Conservation (phyloP, 1,139 yeast genomes). For the Blastobotrys raffinosifermentans region DNA sequence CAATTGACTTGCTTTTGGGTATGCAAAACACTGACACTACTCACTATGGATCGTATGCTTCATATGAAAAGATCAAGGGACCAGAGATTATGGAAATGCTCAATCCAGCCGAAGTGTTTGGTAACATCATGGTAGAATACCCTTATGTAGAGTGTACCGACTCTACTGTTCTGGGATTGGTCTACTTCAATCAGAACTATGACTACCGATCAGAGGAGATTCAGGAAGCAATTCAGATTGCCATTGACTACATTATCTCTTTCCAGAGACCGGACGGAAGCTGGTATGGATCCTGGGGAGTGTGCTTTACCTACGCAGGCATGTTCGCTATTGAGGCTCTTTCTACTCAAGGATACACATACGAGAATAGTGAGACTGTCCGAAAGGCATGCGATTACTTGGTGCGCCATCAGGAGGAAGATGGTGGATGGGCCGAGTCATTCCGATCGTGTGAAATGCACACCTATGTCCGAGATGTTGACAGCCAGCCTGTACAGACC, state of each 20-base stretch:
- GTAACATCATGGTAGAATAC: conserved; percentile 96
- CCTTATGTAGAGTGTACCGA: conserved; percentile 99
- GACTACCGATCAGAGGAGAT: conserved; percentile 64
- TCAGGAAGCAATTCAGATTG: conserved; percentile 59
- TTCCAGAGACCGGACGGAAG: conserved; percentile 79
- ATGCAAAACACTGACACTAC: conserved; percentile 74
- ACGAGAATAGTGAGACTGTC: conserved; percentile 57
- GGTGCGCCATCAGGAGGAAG: conserved; percentile 61
- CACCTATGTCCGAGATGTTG: conserved; percentile 59
- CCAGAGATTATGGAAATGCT: conserved; percentile 67
- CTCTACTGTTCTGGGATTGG: conserved; percentile 83
- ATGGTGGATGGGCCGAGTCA: conserved; percentile 96
- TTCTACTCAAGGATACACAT: conserved; percentile 58
- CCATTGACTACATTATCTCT: conserved; percentile 61
- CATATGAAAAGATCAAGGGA: conserved; percentile 84
- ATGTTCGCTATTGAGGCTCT: conserved; percentile 98
- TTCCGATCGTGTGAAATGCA: conserved; percentile 68
- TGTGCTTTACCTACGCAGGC: conserved; percentile 91
- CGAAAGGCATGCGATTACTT: conserved; percentile 80
- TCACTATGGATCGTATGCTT: conserved; percentile 88
- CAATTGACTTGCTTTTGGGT: conserved; percentile 62
- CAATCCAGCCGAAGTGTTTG: conserved; percentile 97
- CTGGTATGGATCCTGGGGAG: conserved; percentile 99
- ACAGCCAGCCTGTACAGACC: conserved; percentile 80
- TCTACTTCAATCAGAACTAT: conserved; percentile 62